phyloP scores from a whole-genome alignment of 208 protist species.

The Crithidia fasciculata region DNA sequence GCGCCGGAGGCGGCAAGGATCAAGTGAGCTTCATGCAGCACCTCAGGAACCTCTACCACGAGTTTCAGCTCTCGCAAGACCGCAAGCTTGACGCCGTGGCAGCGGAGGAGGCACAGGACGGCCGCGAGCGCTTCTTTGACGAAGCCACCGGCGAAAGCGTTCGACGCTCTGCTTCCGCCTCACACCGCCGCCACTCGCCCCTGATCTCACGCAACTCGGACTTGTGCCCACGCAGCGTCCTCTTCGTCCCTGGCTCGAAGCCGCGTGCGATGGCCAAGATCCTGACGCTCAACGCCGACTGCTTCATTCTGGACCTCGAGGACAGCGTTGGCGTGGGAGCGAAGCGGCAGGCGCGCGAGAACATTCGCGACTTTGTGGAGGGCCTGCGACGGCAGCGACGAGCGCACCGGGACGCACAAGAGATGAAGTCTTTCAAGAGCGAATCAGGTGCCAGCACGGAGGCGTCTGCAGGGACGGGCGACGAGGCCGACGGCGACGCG shows the following conservation, averaged over 20 bases:
- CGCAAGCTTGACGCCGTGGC: conserved; percentile 44
- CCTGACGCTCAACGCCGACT: conserved; percentile 58
- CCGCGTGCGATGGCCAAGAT: conserved; percentile 63
- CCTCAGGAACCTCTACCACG: conserved; percentile 40
- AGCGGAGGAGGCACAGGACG: conserved; percentile 18
- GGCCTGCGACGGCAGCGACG: conserved; percentile 25
- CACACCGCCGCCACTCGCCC: background rate
- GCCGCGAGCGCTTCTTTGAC: conserved; percentile 3
- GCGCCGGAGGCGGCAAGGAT: background rate
- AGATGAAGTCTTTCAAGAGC: background rate
- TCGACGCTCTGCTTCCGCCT: background rate
- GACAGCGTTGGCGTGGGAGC: conserved; percentile 47
- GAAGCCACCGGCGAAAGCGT: background rate
- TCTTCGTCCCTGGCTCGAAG: conserved; percentile 74
- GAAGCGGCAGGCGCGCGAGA: conserved; percentile 67
- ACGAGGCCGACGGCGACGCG: background rate
- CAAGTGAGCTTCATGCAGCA: conserved; percentile 27
- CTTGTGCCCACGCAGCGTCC: conserved; percentile 78
- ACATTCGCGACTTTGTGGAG: conserved; percentile 56
- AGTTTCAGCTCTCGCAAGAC: conserved; percentile 57
- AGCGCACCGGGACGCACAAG: conserved; percentile 15
- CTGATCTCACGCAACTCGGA: conserved; percentile 54
- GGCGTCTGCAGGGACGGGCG: background rate
- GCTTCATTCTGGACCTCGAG: conserved; percentile 84
- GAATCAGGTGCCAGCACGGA: background rate